These are phyloP conservation scores for Leccinum sublutescens DNA, from an alignment of 768 basidiomycete species.

Conservation along the genomic window DNA sequence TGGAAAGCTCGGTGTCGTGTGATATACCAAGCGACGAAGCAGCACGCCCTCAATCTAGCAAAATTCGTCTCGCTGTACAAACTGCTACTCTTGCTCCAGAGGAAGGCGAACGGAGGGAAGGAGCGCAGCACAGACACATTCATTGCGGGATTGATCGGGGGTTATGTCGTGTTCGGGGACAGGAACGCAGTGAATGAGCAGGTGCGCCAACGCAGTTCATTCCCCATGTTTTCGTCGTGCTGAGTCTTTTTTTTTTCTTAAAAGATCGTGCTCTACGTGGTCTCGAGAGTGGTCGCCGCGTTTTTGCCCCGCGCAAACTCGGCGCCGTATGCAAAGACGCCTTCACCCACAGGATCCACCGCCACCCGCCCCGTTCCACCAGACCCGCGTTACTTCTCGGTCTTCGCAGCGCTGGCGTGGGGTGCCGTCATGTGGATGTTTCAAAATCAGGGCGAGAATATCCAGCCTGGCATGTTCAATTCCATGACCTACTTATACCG, in stretches of 20 bases:
- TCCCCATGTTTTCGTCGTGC: slow-evolving; percentile 7
- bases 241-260: slow-evolving; percentile 1
- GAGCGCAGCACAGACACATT: slow-evolving; percentile 82
- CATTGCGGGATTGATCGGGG: slow-evolving; percentile 88
- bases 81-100: slow-evolving; percentile 76
- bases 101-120: slow-evolving; percentile 78
- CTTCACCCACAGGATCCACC: slow-evolving; percentile 40
- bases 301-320: slow-evolving; percentile 76
- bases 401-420: slow-evolving; percentile 90
- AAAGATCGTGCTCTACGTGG: slow-evolving; percentile 98
- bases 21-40: slow-evolving; percentile 83
- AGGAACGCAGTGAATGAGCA: slow-evolving; percentile 89
- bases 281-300: slow-evolving; percentile 87
- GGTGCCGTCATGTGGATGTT: slow-evolving; percentile 97
- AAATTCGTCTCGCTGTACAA: slow-evolving; percentile 97
- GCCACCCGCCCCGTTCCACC: slow-evolving; percentile 74
- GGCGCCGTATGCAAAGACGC: slow-evolving; percentile 48
- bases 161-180: slow-evolving; percentile 85
- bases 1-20: slow-evolving; percentile 63
- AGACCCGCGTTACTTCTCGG: slow-evolving; percentile 76
- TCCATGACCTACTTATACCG: slow-evolving; percentile 95
- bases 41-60: slow-evolving; percentile 89
- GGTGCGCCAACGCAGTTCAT: slow-evolving; percentile 40
- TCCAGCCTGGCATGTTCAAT: slow-evolving; percentile 96
- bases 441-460: slow-evolving; percentile 79